Conservation (phyloP, 345 rosid species). For the Rhizophora mangle region DNA sequence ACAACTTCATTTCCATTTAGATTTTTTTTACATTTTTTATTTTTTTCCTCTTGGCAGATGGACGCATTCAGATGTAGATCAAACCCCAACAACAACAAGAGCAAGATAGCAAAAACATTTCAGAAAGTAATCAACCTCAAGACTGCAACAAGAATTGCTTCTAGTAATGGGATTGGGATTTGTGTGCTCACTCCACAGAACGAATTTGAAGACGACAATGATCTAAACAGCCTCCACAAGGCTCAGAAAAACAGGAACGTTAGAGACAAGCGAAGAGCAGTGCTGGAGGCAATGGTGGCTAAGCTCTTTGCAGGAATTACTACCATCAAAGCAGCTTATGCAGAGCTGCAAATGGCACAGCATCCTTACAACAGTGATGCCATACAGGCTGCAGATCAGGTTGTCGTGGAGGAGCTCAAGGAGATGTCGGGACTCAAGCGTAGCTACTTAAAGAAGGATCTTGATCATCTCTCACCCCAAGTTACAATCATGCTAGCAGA, state of each 20-base stretch:
- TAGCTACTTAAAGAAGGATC: constrained; percentile 55
- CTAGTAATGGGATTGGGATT: constrained; percentile 66
- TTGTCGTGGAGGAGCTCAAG: constrained; percentile 71
- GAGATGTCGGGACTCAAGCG: constrained; percentile 71
- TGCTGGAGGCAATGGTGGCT: constrained; percentile 65
- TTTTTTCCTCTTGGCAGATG: constrained; percentile 24
- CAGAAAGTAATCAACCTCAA: constrained; percentile 59
- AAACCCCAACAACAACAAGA: constrained; percentile 27
- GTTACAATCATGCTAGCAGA: constrained; percentile 87
- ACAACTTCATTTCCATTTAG: not conserved
- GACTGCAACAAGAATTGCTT: constrained; percentile 44
- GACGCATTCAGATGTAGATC: constrained; percentile 57
- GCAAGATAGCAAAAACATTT: constrained; percentile 66
- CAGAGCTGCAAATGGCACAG: constrained; percentile 93
- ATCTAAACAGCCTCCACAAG: not conserved
- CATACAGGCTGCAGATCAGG: constrained; percentile 76
- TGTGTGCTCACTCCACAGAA: constrained; percentile 57
- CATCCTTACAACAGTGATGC: constrained; percentile 72
- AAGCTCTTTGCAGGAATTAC: constrained; percentile 76
- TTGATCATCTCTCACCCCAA: constrained; percentile 72
- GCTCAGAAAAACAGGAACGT: constrained; percentile 4
- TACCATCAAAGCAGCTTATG: constrained; percentile 84
- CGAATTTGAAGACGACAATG: constrained; percentile 33
- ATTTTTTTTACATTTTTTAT: not conserved
- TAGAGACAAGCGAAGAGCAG: constrained; percentile 43